A percentile compares a stretch with the other conserved stretches of the same genome.
Evolutionary conservation across 192 early-diverging fungal species (phyloP).

Genomic region (Obelidium mucronatum): DNA sequence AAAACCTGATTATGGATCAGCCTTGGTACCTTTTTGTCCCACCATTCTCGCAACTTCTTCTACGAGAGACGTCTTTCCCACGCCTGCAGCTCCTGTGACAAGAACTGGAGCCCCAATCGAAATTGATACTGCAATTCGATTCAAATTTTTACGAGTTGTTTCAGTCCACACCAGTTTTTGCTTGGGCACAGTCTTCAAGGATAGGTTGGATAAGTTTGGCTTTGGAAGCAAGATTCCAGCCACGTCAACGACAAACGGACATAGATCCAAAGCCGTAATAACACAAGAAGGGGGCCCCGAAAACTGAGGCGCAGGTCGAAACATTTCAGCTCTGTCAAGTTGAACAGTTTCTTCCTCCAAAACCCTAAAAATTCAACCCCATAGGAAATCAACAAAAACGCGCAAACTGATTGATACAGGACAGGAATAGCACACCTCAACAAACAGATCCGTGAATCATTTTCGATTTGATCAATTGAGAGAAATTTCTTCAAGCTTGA

Average conservation of each 20-base stretch:
- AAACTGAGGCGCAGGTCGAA: neutral
- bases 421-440: no score
- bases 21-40: conserved; percentile 49
- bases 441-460: conserved; percentile 4
- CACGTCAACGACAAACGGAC: conserved; percentile 24
- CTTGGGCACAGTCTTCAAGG: neutral
- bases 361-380: conserved; percentile 7
- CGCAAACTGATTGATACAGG: neutral
- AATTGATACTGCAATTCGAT: conserved; percentile 81
- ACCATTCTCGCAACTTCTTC: conserved; percentile 84
- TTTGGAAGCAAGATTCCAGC: conserved; percentile 29
- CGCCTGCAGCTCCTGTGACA: conserved; percentile 82
- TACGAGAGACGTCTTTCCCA: conserved; percentile 90
- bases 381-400: conserved; percentile 6
- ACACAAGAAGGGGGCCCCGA: conserved; percentile 20
- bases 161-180: conserved; percentile 75
- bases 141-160: conserved; percentile 78
- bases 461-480: neutral
- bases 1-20: no score
- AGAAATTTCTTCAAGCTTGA: conserved; percentile 31
- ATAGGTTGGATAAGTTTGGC: conserved; percentile 26
- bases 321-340: conserved; percentile 19
- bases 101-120: conserved; percentile 89
- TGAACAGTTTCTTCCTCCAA: conserved; percentile 15
- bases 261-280: conserved; percentile 15